Base-by-base conservation (phyloP, 2,329 filamentous ascomycete genomes). In the Paecilomyces niveus region DNA sequence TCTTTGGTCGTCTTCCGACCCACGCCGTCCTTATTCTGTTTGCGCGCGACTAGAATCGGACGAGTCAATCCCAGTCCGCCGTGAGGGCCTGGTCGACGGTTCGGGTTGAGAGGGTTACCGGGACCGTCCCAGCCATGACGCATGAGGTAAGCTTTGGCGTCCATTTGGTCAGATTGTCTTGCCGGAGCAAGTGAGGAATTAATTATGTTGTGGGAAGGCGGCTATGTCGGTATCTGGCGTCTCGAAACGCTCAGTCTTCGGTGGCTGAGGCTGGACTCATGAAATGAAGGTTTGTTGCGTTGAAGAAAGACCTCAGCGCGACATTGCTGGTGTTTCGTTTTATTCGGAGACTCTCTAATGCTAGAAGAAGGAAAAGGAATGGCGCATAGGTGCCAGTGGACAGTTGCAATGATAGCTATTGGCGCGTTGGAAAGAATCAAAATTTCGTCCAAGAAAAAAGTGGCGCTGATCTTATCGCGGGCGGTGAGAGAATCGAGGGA, bases 51-150 rank as follows among this genome's bases (percentile, higher is more conserved):
- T 39, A 96, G 85, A 29, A 97, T 83, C 4, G 93, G 93, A 66
- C 89, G 89, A 26, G 87, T 85, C 57, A 97, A 86, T 51, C 93
- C 93, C 61, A 87, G 87, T 55, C 82, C 80, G 71, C 88, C 86
- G 78, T 84, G 81, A 18, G 73, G 66, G 31, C 74, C 74, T 4
- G 74, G 73, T 18, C 74, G 73, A 52, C 73, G 71, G 62, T 74
- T 85, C 61, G 88, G 84, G 70, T 96, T 92, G 26, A 97, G 87
- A 1, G 92, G 90, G 75, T 96, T 90, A 63, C 93, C 93, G 39
- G 86, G 84, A 64, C 93, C 93, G 59, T 88, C 86, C 93, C 93
- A 97, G 72, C 93, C 93, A 74, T 96, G 92, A 65, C 86, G 84
- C 65, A 87, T 86, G 66, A 97, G 86, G 67, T 94, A 88, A 67